Evolutionary conservation across 1,284 basidiomycete species (phyloP), one percentile per base, ranked within the genome.

Genomic region (Schizophyllum commune): DNA sequence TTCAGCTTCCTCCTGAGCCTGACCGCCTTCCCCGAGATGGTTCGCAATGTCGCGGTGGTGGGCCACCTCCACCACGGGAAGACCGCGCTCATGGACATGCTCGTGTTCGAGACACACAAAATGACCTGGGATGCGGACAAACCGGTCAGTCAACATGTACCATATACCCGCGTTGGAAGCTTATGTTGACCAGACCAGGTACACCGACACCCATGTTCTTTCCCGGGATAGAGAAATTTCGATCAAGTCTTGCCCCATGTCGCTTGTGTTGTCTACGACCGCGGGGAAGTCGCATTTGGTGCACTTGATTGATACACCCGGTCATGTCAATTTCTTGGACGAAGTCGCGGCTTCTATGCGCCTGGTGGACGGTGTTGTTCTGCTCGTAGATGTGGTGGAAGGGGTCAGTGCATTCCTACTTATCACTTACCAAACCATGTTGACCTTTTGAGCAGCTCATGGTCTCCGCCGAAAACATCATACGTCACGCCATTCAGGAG

Each of bases 11-110:
- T 99, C 73, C 78, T 98, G 68, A 94, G 92, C 71, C 86, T 98
- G 83, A 92, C 94, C 72, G 82, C 84, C 22, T 93, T 96, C 73
- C 96, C 95, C 27, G 92, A 96, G 61, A 96, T 96, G 88, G 86
- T 98, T 68, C 88, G 97, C 58, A 98, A 98, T 72, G 91, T 98
- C 56, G 94, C 94, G 62, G 84, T 98, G 27, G 94, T 94, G 4
- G 97, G 97, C 2, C 96, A 98, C 72, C 76, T 99, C 55, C 96
- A 99, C 72, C 97, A 99, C 69, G 97, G 97, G 70, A 99, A 99
- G 80, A 98, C 97, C 0, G 89, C 92, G 0, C 77, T 99, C 52
- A 78, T 99, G 82, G 97, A 99, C 73, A 97, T 97, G 92, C 84
- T 99, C 63, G 88, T 97, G 1, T 91, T 94, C 67, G 95, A 99